phyloP scores from a whole-genome alignment of 2,329 filamentous ascomycete genomes.

The Coniochaeta sp. region DNA sequence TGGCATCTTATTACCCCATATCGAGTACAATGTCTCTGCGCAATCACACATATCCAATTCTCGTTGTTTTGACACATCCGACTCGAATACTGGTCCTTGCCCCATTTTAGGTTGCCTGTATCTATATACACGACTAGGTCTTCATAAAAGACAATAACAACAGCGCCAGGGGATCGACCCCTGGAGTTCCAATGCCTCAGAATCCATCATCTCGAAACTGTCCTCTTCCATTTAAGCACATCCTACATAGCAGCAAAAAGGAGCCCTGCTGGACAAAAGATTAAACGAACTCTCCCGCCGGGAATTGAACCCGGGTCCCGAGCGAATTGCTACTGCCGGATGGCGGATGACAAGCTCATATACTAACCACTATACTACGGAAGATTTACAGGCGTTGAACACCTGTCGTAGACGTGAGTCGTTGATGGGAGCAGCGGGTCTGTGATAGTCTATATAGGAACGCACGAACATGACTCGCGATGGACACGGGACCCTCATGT shows the following conservation, averaged over 20 bases:
- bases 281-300: neutral
- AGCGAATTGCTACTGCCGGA: neutral
- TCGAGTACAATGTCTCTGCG: neutral
- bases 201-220: too few species aligned
- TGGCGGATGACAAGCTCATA: neutral
- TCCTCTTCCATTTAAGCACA: too few species aligned
- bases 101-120: too few species aligned
- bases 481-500: neutral
- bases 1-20: neutral
- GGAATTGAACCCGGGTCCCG: constrained; percentile 1
- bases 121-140: too few species aligned
- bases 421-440: neutral
- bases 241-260: neutral
- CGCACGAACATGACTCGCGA: neutral
- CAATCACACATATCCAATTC: neutral
- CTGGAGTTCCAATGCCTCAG: too few species aligned
- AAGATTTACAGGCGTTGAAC: constrained; percentile 1
- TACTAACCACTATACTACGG: constrained; percentile 1
- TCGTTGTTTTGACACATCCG: too few species aligned
- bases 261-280: neutral
- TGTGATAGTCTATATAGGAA: neutral
- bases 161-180: too few species aligned
- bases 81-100: too few species aligned
- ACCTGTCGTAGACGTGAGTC: constrained; percentile 1
- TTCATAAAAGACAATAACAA: too few species aligned